These are phyloP conservation scores for Juglanconis sp. DNA, from an alignment of 2,329 filamentous ascomycete species.

Conservation along the genomic window DNA sequence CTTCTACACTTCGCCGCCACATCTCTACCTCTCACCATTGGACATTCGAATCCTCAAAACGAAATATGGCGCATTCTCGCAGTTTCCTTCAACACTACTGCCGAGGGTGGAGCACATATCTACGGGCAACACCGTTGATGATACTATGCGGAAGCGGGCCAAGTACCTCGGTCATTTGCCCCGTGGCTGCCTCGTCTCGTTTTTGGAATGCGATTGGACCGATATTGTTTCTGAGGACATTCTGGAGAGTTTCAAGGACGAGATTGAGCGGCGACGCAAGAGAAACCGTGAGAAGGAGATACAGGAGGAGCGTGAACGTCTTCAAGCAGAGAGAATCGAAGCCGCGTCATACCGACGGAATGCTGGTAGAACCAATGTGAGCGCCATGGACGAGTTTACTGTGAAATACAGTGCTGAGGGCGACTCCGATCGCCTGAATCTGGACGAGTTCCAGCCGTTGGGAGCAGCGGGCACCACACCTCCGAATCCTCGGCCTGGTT, in stretches of 20 bases:
- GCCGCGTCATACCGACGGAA: constrained; percentile 63
- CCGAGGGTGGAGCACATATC: constrained; percentile 87
- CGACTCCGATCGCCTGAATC: constrained; percentile 35
- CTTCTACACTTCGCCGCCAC: constrained; percentile 84
- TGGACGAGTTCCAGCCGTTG: constrained; percentile 65
- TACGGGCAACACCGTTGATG: constrained; percentile 82
- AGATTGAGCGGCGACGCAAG: constrained; percentile 74
- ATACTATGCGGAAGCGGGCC: constrained; percentile 74
- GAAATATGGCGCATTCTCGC: constrained; percentile 77
- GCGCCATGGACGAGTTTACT: constrained; percentile 37
- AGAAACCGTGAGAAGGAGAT: constrained; percentile 78
- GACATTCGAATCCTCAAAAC: constrained; percentile 91
- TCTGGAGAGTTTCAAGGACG: constrained; percentile 70
- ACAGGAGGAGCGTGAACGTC: constrained; percentile 80
- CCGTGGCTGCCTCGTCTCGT: constrained; percentile 85
- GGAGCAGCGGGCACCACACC: constrained; percentile 50
- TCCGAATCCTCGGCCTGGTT: constrained; percentile 57
- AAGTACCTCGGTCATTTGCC: constrained; percentile 88
- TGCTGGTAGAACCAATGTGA: constrained; percentile 33
- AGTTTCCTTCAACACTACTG: constrained; percentile 80
- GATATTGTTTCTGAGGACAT: constrained; percentile 76
- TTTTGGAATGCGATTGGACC: constrained; percentile 92
- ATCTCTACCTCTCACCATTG: constrained; percentile 84
- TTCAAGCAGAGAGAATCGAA: constrained; percentile 78
- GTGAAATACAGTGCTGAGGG: constrained; percentile 29